phyloP scores from a whole-genome alignment of 139 green algal species.

The Chlorella ohadii region DNA sequence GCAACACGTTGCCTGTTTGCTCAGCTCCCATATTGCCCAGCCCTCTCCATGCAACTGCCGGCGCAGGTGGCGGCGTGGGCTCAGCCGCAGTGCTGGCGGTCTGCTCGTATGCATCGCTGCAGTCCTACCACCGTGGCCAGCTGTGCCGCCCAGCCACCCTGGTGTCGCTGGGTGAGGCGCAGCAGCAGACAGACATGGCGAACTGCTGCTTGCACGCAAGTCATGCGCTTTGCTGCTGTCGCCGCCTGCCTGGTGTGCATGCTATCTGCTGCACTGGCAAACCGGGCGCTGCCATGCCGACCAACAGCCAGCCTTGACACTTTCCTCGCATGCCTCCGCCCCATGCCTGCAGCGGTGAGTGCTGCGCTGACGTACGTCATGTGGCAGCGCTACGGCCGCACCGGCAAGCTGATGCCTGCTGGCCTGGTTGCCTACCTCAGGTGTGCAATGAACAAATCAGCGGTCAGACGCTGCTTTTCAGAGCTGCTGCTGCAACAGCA shows the following conservation, averaged over 20 bases:
- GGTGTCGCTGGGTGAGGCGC: slow-evolving; percentile 10
- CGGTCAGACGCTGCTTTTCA: too few relatives aligned
- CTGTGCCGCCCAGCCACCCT: slow-evolving; percentile 17
- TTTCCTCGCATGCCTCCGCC: too few relatives aligned
- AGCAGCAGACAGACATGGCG: neutral
- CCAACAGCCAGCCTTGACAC: too few relatives aligned
- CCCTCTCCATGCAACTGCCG: neutral
- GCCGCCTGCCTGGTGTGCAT: too few relatives aligned
- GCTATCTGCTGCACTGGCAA: too few relatives aligned
- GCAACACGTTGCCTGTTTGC: too few relatives aligned
- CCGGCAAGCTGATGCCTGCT: slow-evolving; percentile 29
- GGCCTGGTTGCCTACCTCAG: slow-evolving; percentile 21
- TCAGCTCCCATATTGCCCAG: too few relatives aligned
- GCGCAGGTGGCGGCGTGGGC: slow-evolving; percentile 28
- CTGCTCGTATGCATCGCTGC: slow-evolving; percentile 8
- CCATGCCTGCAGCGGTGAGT: slow-evolving; percentile 32
- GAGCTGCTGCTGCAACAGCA: too few relatives aligned
- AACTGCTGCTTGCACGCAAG: too few relatives aligned
- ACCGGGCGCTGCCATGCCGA: too few relatives aligned
- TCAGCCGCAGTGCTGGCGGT: slow-evolving; percentile 24
- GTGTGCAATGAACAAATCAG: neutral
- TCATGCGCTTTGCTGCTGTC: too few relatives aligned
- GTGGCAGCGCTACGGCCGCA: slow-evolving; percentile 29
- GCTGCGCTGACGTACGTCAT: slow-evolving; percentile 14
- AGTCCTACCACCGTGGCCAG: slow-evolving; percentile 21